Evolutionary conservation across 2,329 filamentous ascomycete genomes (phyloP).

Genomic region (Scedosporium minutisporum): DNA sequence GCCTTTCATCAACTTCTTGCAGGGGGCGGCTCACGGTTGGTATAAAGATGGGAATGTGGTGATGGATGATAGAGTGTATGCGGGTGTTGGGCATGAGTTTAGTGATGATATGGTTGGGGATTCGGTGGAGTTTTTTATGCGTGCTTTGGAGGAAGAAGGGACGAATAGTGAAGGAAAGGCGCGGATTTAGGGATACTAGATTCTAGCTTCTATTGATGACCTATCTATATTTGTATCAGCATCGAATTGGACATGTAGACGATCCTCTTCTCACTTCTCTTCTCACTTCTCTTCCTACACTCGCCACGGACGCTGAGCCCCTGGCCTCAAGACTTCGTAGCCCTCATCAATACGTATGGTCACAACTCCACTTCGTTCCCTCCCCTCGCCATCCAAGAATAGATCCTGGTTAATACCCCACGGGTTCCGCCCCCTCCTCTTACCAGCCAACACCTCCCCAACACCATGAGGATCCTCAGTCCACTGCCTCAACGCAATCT

Average conservation of each 20-base stretch:
- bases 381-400: constrained; percentile 27
- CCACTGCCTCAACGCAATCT: constrained; percentile 38
- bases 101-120: constrained; percentile 56
- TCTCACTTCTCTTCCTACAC: background rate
- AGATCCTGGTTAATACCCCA: constrained; percentile 35
- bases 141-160: constrained; percentile 27
- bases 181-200: background rate
- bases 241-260: too few relatives aligned
- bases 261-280: background rate
- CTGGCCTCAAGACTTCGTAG: constrained; percentile 30
- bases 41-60: constrained; percentile 46
- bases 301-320: constrained; percentile 30
- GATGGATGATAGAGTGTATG: constrained; percentile 58
- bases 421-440: constrained; percentile 39
- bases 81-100: constrained; percentile 61
- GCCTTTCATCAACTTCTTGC: constrained; percentile 53
- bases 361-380: constrained; percentile 25
- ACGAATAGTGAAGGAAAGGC: constrained; percentile 8
- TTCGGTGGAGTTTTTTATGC: constrained; percentile 52
- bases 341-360: constrained; percentile 22
- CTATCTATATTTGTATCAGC: too few relatives aligned
- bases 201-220: too few relatives aligned
- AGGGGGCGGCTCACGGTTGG: constrained; percentile 41
- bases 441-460: constrained; percentile 32
- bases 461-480: constrained; percentile 41